Base-by-base conservation (phyloP, 495 filamentous ascomycete genomes). In the Pyronema domesticum region DNA sequence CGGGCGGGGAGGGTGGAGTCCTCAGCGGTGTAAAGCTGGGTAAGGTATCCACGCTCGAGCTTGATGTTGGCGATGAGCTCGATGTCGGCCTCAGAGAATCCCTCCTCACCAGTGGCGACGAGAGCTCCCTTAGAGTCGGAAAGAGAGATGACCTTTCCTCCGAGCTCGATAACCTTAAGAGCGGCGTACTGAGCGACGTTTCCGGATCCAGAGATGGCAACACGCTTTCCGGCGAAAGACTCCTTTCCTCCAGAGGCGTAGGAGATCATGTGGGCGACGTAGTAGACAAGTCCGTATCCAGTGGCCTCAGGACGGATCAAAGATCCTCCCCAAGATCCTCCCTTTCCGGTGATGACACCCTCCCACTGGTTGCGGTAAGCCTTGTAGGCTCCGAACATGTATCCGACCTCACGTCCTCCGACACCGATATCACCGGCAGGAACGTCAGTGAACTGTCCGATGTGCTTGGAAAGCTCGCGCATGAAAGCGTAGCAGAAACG, bases 111-210 rank as follows among this genome's bases (percentile, higher is more conserved):
- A 17, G 68, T 72, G 66, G 83, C 80, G 67, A 96, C 70, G 56
- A 98, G 74, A 48, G 79, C 69, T 57, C 91, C 91, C 74, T 86
- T 81, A 68, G 80, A 85, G 76, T 98, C 91, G 60, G 89, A 95
- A 57, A 98, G 83, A 15, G 91, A 94, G 66, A 95, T 74, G 55
- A 98, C 83, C 55, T 76, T 91, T 52, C 82, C 91, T 59, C 91
- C 91, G 58, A 95, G 85, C 75, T 98, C 89, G 66, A 95, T 88
- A 70, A 79, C 82, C 75, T 98, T 98, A 57, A 98, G 81, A 7
- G 91, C 91, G 15, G 91, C 88, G 75, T 89, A 96, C 75, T 98
- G 91, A 48, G 91, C 91, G 49, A 98, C 91, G 73, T 98, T 98
- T 55, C 91, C 91, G 57, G 91, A 96, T 53, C 91, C 91, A 43